Conservation (phyloP, 2,329 filamentous ascomycete species). For the Alternaria infectoria region DNA sequence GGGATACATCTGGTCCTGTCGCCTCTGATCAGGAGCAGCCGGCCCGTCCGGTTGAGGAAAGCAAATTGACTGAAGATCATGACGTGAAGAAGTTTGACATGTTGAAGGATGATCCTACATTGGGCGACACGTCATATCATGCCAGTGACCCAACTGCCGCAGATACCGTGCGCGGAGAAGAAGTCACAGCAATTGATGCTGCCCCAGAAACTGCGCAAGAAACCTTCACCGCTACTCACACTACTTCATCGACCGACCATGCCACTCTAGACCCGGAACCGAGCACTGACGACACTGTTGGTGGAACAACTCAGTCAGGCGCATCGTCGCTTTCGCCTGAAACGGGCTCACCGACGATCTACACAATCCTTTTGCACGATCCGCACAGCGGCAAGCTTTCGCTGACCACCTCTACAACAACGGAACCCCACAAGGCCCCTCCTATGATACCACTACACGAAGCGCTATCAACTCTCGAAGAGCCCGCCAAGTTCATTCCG, state of each 20-base stretch:
- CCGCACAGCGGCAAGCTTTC: slow-evolving; percentile 31
- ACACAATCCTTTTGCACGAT: slow-evolving; percentile 39
- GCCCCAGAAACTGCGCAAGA: background rate
- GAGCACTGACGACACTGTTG: background rate
- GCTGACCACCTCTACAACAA: slow-evolving; percentile 31
- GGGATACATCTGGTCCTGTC: slow-evolving; percentile 36
- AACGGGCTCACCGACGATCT: slow-evolving; percentile 15
- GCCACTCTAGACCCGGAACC: background rate
- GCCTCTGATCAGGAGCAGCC: slow-evolving; percentile 31
- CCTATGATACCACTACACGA: slow-evolving; percentile 32
- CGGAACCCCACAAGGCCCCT: slow-evolving; percentile 19
- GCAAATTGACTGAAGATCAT: background rate
- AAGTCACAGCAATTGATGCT: background rate
- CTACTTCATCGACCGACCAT: background rate
- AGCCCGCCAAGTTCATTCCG: slow-evolving; percentile 39
- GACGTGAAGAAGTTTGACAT: slow-evolving; percentile 11
- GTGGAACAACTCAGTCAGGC: background rate
- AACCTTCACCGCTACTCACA: background rate
- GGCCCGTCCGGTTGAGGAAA: background rate
- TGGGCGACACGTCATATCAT: background rate
- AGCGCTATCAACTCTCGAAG: slow-evolving; percentile 35
- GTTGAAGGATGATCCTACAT: slow-evolving; percentile 21
- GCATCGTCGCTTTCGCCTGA: background rate
- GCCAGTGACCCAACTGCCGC: background rate
- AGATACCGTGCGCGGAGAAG: background rate